A percentile compares a stretch with the other conserved stretches of the same genome.
Evolutionary conservation across 1,284 basidiomycete species (phyloP).

Genomic region (Fomitiporia mediterranea): DNA sequence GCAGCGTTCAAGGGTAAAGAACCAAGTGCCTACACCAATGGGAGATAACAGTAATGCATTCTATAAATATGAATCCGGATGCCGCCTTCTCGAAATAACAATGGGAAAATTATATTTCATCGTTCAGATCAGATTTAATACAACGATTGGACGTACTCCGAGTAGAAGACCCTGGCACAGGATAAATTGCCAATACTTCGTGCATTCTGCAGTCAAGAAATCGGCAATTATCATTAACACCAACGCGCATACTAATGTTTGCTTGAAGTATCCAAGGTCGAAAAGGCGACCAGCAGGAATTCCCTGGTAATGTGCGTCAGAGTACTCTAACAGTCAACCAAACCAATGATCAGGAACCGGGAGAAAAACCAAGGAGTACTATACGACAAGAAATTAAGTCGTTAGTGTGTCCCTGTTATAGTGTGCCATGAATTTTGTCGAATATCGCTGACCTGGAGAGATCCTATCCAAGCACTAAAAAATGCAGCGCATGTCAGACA

Average conservation of each 20-base stretch:
- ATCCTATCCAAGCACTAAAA: slow-evolving; percentile 36
- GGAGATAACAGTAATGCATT: slow-evolving; percentile 40
- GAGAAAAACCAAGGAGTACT: not conserved
- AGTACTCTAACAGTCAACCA: not conserved
- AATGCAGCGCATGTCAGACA: slow-evolving; percentile 2
- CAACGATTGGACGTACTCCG: slow-evolving; percentile 34
- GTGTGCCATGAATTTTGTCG: not conserved
- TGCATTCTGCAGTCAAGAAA: slow-evolving; percentile 52
- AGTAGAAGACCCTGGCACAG: slow-evolving; percentile 49
- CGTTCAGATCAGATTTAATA: no score
- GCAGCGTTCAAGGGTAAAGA: not conserved
- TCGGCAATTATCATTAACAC: slow-evolving; percentile 42
- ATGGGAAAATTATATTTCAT: not conserved
- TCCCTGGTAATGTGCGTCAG: slow-evolving; percentile 24
- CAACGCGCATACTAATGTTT: slow-evolving; percentile 40
- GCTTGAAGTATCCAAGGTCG: slow-evolving; percentile 51
- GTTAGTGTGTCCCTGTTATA: not conserved
- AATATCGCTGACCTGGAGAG: slow-evolving; percentile 30
- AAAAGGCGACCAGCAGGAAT: slow-evolving; percentile 47
- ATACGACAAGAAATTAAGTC: not conserved
- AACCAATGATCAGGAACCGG: slow-evolving; percentile 17
- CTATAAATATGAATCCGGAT: slow-evolving; percentile 45
- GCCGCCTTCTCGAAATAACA: no score
- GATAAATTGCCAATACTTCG: slow-evolving; percentile 54
- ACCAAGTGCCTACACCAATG: slow-evolving; percentile 39